These are phyloP conservation scores for Psophocarpus tetragonolobus DNA, from an alignment of 306 rosid species.

Conservation along the genomic window DNA sequence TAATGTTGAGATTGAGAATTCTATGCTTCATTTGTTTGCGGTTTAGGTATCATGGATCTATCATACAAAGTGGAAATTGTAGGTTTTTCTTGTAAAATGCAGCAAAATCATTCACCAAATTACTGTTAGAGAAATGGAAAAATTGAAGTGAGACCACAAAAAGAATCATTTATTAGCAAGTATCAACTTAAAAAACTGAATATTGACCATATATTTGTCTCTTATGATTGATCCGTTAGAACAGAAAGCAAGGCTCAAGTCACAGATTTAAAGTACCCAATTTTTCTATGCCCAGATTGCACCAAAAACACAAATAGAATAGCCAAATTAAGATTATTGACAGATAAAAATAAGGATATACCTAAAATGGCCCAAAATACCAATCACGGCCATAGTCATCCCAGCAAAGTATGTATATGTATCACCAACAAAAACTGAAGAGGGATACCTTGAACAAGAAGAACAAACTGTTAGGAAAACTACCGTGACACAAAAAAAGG, in stretches of 20 bases:
- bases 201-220: slow-evolving; percentile 7
- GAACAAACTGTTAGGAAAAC: slow-evolving; percentile 25
- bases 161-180: not conserved
- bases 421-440: slow-evolving; percentile 95
- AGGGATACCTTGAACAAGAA: slow-evolving; percentile 80
- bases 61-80: not conserved
- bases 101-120: slow-evolving; percentile 5
- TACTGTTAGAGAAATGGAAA: not conserved
- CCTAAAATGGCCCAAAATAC: slow-evolving; percentile 98
- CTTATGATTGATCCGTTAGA: slow-evolving; percentile 10
- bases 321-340: slow-evolving; percentile 4
- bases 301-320: slow-evolving; percentile 5
- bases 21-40: not conserved
- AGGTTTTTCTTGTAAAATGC: slow-evolving; percentile 17
- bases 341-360: slow-evolving; percentile 20
- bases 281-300: not conserved
- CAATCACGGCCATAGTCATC: slow-evolving; percentile 96
- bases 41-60: not conserved
- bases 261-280: not conserved
- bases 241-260: not conserved
- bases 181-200: slow-evolving; percentile 23
- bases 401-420: slow-evolving; percentile 98
- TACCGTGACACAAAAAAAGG: slow-evolving; percentile 19
- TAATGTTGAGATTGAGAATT: not conserved
- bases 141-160: slow-evolving; percentile 1